Evolutionary conservation across 371 early-diverging fungal genomes (phyloP), one percentile per base, ranked within the genome.

Genomic region (Lichtheimia corymbifera): DNA sequence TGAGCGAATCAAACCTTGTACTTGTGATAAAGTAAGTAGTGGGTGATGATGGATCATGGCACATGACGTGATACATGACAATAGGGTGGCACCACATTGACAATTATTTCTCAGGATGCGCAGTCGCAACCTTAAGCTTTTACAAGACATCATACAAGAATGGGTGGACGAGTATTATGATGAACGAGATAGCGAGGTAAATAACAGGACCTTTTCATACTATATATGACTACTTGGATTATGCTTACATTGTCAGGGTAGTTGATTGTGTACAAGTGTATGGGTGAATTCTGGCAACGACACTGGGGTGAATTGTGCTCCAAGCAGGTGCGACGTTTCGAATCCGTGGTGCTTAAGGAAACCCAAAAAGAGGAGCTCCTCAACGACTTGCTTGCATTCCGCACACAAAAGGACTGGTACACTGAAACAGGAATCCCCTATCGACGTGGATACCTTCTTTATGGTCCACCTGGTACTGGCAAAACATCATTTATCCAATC

Each of bases 351-450:
- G n/a, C 42, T 77, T 13, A 70, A 71, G 20, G 64, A 66, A 15
- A 71, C 73, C 0, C 72, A 73, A 50, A 74, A 78, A 40, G 75
- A 78, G 51, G 50, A 24, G 12, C 60, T 78, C 0, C 50, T 35
- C 35, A 35, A 35, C 9, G 35, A 35, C 11, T 35, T 35, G 35
- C 35, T 35, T 35, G 35, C 11, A 35, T 52, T 50, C 50, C 17
- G 66, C 70, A 35, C 61, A 63, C 22, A 53, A 58, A 20, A 96
- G 96, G 94, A 96, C 94, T 61, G 71, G 85, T 13, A 88, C 90
- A 50, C 86, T 95, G 35, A 35, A 35, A 35, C 35, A 24, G 96
- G 96, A 9, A 92, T 97, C 49, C 97, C 97, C 11, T 97, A 95
- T 66, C 85, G 97, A 9, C 86, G 97, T 47, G 99, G 97, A 5